Percentiles rank a stretch among this genome's conserved stretches.
These are phyloP conservation scores for Polychaeton citri DNA, from an alignment of 2,329 filamentous ascomycete species.

Conservation along the genomic window DNA sequence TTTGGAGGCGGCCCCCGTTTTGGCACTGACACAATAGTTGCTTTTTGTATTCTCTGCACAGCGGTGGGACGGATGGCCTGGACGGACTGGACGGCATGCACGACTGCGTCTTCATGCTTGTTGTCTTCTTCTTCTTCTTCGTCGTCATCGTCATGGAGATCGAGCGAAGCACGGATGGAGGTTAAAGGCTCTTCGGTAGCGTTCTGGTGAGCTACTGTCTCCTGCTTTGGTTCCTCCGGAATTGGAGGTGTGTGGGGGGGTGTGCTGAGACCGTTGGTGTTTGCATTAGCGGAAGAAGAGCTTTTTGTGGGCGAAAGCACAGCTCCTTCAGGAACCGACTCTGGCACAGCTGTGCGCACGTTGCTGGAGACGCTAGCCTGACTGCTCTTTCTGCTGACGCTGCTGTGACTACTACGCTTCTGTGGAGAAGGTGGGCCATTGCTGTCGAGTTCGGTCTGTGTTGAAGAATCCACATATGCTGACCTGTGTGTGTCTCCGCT, in stretches of 20 bases:
- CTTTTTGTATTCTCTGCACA: slow-evolving; percentile 35
- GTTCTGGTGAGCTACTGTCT: slow-evolving; percentile 1
- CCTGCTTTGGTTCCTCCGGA: background rate
- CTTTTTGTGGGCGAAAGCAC: background rate
- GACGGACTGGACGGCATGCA: slow-evolving; percentile 42
- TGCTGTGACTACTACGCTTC: too few relatives aligned
- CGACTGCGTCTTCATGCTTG: slow-evolving; percentile 35
- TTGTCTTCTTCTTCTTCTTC: slow-evolving; percentile 38
- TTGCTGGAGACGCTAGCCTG: slow-evolving; percentile 9
- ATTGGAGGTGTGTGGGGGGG: slow-evolving; percentile 18
- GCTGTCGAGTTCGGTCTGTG: slow-evolving; percentile 15
- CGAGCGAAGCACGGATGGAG: slow-evolving; percentile 1
- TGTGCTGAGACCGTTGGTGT: slow-evolving; percentile 16
- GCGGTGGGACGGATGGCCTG: slow-evolving; percentile 51
- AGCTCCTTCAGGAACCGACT: background rate
- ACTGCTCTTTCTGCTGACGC: slow-evolving; percentile 12
- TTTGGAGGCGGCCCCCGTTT: slow-evolving; percentile 69
- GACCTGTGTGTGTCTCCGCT: slow-evolving; percentile 12
- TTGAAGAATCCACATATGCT: slow-evolving; percentile 13
- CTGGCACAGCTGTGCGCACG: background rate
- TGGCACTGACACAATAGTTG: slow-evolving; percentile 71
- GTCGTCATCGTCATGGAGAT: slow-evolving; percentile 25
- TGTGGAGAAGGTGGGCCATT: slow-evolving; percentile 8
- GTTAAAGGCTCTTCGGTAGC: slow-evolving; percentile 1
- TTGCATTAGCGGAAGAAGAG: background rate